Base-by-base conservation (phyloP, 2,329 filamentous ascomycete species). In the Pseudocercospora ulei region DNA sequence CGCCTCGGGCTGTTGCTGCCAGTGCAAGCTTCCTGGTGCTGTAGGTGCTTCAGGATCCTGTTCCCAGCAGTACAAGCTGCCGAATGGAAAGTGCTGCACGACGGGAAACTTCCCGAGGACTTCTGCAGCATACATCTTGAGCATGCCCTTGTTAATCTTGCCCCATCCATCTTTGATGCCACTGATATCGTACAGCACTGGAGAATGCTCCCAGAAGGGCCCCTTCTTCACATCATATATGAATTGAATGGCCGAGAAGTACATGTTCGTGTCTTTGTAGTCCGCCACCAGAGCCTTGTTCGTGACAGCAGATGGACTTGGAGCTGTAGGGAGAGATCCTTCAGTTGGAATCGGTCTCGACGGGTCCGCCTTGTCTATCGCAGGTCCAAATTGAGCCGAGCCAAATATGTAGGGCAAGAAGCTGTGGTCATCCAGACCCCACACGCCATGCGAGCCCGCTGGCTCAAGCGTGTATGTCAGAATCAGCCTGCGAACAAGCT, bases 61-160 rank as follows among this genome's bases (percentile, higher is more conserved):
- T 47, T 67, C 62, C 66, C 67, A 70, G 23, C 50, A 47, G 47
- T 69, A 70, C 7, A 71, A 53, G n/a, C 65, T 66, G 11, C 67
- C 68, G 40, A 71, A 69, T 3, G 63, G 65, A 42, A 71, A 96
- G 62, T 98, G 90, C 63, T 98, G 90, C n/a, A 98, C 85, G 2
- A 98, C 90, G 2, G 90, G 90, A 57, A 95, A 95, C 62, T 98
- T 98, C 24, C 82, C 84, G 8, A 98, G 69, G 2, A 98, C 90
- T 65, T 98, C 90, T 11, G 84, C 90, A 51, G 92, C 86, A 66
- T 88, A 98, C 90, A 98, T 98, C 64, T 96, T 98, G 55, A 98
- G 76, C 90, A 98, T 96, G 35, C 90, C 90, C 52, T 70, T 71
- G 64, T 98, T 96, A 56, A 98, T 94, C 68, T 98, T 98, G 22